Evolutionary conservation across 2,329 filamentous ascomycete species (phyloP).

Genomic region (Chrysoporthe deuterocubensis): DNA sequence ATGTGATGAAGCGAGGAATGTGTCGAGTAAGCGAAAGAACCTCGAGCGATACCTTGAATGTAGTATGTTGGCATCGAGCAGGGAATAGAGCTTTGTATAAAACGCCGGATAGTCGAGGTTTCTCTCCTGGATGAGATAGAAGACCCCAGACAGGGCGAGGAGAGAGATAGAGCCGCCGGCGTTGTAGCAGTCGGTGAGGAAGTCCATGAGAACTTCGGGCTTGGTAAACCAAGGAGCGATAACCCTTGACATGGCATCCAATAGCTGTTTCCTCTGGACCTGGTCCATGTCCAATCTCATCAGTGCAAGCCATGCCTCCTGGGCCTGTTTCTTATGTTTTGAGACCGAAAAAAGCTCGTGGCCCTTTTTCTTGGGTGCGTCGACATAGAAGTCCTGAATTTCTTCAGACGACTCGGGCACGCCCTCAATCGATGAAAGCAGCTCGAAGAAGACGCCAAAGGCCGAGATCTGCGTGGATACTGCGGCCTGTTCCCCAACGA

Average conservation of each 20-base stretch:
- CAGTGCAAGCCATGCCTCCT: slow-evolving; percentile 84
- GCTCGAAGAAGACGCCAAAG: slow-evolving; percentile 62
- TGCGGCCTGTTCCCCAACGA: slow-evolving; percentile 33
- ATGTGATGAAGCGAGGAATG: slow-evolving; percentile 89
- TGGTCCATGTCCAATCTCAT: slow-evolving; percentile 70
- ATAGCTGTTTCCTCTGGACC: slow-evolving; percentile 77
- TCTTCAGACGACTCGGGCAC: slow-evolving; percentile 70
- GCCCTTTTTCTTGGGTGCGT: slow-evolving; percentile 63
- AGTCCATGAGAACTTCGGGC: slow-evolving; percentile 91
- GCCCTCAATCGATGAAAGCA: slow-evolving; percentile 70
- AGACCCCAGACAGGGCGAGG: slow-evolving; percentile 87
- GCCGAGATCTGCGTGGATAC: slow-evolving; percentile 39
- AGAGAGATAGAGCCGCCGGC: slow-evolving; percentile 84
- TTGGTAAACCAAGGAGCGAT: slow-evolving; percentile 90
- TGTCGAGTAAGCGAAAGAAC: slow-evolving; percentile 91
- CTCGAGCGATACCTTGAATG: slow-evolving; percentile 93
- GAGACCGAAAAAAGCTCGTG: slow-evolving; percentile 67
- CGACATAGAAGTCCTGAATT: slow-evolving; percentile 69
- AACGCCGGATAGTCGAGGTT: slow-evolving; percentile 97
- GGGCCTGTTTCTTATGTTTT: slow-evolving; percentile 77
- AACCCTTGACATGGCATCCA: slow-evolving; percentile 74
- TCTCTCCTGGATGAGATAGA: slow-evolving; percentile 89
- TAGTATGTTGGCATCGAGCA: slow-evolving; percentile 82
- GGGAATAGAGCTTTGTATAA: slow-evolving; percentile 90
- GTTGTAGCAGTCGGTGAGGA: slow-evolving; percentile 92